A percentile compares a stretch with the other conserved stretches of the same genome.
These are phyloP conservation scores for Cercophora newfieldiana DNA, from an alignment of 495 filamentous ascomycete species.

Conservation along the genomic window DNA sequence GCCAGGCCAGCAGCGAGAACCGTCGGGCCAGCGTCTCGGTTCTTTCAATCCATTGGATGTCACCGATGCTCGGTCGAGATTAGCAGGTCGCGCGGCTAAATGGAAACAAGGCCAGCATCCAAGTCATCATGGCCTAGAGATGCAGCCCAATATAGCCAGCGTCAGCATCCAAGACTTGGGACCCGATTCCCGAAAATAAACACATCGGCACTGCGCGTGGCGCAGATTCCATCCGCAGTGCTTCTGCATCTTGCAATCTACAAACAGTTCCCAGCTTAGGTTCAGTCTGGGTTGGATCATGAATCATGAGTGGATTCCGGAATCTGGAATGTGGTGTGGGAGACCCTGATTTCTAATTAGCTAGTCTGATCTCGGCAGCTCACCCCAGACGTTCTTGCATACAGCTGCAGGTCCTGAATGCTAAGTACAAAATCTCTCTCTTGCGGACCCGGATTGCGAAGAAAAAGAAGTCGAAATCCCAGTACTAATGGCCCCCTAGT, in stretches of 20 bases:
- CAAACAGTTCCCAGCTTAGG: neutral
- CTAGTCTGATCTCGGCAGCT: no score
- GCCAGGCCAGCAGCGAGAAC: neutral
- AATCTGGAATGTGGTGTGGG: neutral
- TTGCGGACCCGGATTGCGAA: no score
- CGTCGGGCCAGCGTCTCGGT: neutral
- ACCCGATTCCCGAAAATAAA: neutral
- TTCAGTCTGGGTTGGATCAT: neutral
- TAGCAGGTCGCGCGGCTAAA: slow-evolving; percentile 7
- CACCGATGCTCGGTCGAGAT: neutral
- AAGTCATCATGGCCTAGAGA: neutral
- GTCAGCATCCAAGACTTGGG: neutral
- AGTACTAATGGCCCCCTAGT: no score
- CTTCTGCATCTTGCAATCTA: neutral
- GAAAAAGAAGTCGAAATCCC: no score
- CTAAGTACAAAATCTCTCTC: no score
- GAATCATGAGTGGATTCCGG: neutral
- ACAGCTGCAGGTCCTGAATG: no score
- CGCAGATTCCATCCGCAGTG: slow-evolving; percentile 2
- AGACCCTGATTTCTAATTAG: no score
- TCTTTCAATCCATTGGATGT: neutral
- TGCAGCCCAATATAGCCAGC: neutral
- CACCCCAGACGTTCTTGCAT: no score
- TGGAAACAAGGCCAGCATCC: slow-evolving; percentile 4
- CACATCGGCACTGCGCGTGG: neutral